Evolutionary conservation across 352 stramenopile genomes (phyloP).

Genomic region (Phytophthora kernoviae): DNA sequence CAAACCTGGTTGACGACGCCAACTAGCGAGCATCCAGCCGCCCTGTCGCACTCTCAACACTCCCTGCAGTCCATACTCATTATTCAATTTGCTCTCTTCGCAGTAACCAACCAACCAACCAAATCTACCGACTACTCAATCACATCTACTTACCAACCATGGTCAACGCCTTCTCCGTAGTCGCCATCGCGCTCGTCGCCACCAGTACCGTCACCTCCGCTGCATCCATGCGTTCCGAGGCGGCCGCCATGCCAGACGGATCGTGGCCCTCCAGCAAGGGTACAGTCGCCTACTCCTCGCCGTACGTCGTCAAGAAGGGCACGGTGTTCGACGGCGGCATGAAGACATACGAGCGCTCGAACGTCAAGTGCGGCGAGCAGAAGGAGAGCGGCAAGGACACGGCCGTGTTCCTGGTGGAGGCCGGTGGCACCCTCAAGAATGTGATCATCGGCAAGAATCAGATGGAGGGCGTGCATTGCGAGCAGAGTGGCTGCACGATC

Average conservation of each 20-base stretch:
- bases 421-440: neutral
- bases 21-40: neutral
- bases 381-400: neutral
- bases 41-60: neutral
- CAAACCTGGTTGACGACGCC: neutral
- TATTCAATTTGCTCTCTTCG: constrained; percentile 1
- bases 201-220: neutral
- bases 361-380: constrained; percentile 2
- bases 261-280: constrained; percentile 8
- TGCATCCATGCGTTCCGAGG: constrained; percentile 7
- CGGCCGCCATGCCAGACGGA: constrained; percentile 2
- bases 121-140: neutral
- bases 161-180: neutral
- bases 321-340: neutral
- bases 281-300: neutral
- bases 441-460: constrained; percentile 5
- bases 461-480: neutral
- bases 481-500: constrained; percentile 3
- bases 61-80: neutral
- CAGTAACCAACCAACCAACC: neutral
- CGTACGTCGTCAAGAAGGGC: neutral
- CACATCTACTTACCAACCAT: neutral
- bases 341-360: neutral
- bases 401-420: neutral
- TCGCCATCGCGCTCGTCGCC: constrained; percentile 2